Evolutionary conservation across 139 green algal genomes (phyloP).

Genomic region (Picochlorum costavermella): DNA sequence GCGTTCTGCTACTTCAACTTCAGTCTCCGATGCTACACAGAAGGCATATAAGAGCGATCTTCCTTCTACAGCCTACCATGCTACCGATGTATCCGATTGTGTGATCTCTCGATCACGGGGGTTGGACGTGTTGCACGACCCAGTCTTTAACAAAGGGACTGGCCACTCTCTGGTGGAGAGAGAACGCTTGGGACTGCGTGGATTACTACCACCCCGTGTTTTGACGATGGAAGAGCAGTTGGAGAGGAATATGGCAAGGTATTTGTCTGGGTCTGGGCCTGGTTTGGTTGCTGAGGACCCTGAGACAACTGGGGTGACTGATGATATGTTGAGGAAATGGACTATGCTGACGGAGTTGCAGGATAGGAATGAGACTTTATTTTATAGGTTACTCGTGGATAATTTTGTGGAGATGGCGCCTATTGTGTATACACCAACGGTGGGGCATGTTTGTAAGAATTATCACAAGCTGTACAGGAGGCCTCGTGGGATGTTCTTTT

Average conservation of each 20-base stretch:
- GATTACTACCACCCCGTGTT: slow-evolving; percentile 69
- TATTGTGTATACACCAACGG: slow-evolving; percentile 58
- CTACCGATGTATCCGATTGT: slow-evolving; percentile 20
- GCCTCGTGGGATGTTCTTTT: slow-evolving; percentile 90
- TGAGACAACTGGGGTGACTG: slow-evolving; percentile 46
- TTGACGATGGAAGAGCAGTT: slow-evolving; percentile 57
- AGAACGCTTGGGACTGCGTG: slow-evolving; percentile 77
- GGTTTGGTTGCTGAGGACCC: slow-evolving; percentile 25
- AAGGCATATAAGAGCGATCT: neutral
- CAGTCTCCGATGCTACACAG: too few relatives aligned
- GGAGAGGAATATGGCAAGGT: slow-evolving; percentile 50
- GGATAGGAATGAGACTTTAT: slow-evolving; percentile 93
- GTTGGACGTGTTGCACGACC: slow-evolving; percentile 27
- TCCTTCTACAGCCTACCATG: slow-evolving; percentile 9
- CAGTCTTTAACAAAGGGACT: slow-evolving; percentile 53
- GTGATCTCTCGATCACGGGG: neutral
- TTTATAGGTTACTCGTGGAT: slow-evolving; percentile 64
- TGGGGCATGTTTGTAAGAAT: slow-evolving; percentile 63
- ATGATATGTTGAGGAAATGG: slow-evolving; percentile 63
- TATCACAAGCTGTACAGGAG: slow-evolving; percentile 58
- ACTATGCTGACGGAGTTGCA: slow-evolving; percentile 62
- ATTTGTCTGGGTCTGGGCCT: slow-evolving; percentile 32
- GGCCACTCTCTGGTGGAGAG: slow-evolving; percentile 69
- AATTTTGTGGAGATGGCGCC: slow-evolving; percentile 81
- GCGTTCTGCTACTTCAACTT: too few relatives aligned